Base-by-base conservation (phyloP, 768 basidiomycete species). In the Collybia nuda region DNA sequence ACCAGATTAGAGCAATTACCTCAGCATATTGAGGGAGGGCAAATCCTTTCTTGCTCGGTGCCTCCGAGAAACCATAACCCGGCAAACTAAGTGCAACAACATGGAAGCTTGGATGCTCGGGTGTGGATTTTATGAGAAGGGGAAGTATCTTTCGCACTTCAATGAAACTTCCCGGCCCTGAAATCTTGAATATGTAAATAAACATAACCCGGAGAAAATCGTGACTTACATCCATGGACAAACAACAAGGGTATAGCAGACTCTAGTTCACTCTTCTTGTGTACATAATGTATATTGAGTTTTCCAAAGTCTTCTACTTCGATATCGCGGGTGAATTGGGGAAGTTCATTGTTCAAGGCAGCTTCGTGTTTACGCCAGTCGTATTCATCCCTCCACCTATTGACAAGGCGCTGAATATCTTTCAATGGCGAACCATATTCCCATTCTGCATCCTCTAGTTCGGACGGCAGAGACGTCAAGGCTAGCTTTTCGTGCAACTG, bases 11-110 rank as follows among this genome's bases (percentile, higher is more conserved):
- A 8, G 64, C 69, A 73, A 46, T 21, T 18, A 77, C 76, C 69
- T 80, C 65, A 5, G 72, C 72, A 47, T 78, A 83, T 41, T 85
- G 81, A n/a, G 61, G 52, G 0, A 66, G 28, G 7, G 55, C 58
- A 53, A 85, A 86, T 0, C 82, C 82, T 51, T 71, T 71, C 59
- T 77, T 77, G 43, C 61, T 78, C 0, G 80, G 76, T 0, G 75
- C 80, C 38, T 81, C 74, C 0, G 84, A 85, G 62, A 84, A 86
- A 0, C 81, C 84, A 61, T 66, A 86, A 0, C 81, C 82, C 7
- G 84, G 85, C 14, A 86, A 56, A 56, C 83, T 79, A 29, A 76
- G 54, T 0, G 78, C 79, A 0, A 87, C 81, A 18, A 87, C 80
- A 54, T 86, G 81, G 60, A 87, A 86, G 44, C 74, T 79, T 1